Evolutionary conservation across 345 rosid species (phyloP), one percentile per base, ranked within the genome.

Genomic region (Citrus medica): DNA sequence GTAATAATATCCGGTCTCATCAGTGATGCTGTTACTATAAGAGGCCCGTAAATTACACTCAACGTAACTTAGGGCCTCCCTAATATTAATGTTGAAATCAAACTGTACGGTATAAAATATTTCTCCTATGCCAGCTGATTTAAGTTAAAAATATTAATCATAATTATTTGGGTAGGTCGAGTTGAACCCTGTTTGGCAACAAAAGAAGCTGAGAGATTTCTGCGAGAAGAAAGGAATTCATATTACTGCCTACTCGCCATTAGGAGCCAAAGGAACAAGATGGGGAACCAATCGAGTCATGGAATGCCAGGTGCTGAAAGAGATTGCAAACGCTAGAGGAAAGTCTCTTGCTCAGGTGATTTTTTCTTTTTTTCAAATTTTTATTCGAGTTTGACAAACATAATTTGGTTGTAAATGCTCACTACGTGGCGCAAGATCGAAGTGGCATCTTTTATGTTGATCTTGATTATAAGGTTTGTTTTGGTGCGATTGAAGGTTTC

Each of bases 231-330:
- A 82, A 27, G 78, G 85, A 1, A 69, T 87, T 1, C 78, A 67
- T 7, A 60, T 87, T 13, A 77, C 62, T 14, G 90, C 88, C 0
- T 87, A 56, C 30, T 83, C 88, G 46, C 83, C 87, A 0, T 62
- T 85, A 19, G 88, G 85, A 30, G 83, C 79, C 55, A 83, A 37
- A 9, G 88, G 90, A n/a, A 46, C 84, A 0, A 0, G 2, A 0
- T 87, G 90, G 90, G 90, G 90, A 4, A n/a, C 73, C 21, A 30
- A 42, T 24, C 30, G 25, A 7, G 84, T 87, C 7, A 68, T 85
- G 88, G 83, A 85, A 13, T 63, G 75, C 48, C 62, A 75, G 22
- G 64, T 74, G 1, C 83, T 85, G 7, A 40, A 85, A 21, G 79
- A 87, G 17, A 82, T 87, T n/a, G 87, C 90, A 2, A 17, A 14